Evolutionary conservation across 345 rosid genomes (phyloP), one percentile per base, ranked within the genome.

Genomic region (Arabidopsis arenosa): DNA sequence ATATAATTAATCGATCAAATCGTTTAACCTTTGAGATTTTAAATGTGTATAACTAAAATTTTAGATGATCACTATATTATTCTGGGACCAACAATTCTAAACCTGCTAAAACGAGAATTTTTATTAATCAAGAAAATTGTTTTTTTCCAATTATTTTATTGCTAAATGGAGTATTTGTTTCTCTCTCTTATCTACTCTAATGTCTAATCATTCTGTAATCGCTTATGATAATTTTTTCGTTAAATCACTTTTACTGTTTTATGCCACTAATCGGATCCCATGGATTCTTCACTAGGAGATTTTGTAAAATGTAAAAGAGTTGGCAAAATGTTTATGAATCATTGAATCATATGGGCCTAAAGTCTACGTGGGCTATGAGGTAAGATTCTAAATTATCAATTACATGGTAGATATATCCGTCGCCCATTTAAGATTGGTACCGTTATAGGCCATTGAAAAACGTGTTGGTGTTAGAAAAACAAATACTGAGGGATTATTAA

Each of bases 371-470:
- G 59, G 48, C 57, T n/a, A 37, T 23, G 1, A 48, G 28, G 21
- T 36, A 3, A 36, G 48, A 47, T 36, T 37, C 30, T 6, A 11
- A 49, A 49, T 37, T n/a, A 60, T 15, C 21, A 37, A 15, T n/a
- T 33, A 45, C 36, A 7, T n/a, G 1, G 15, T 45, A 4, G 18
- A 37, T 26, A 10, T 39, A 26, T n/a, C 37, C 0, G 15, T 41
- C 23, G 60, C 41, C 67, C 52, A 40, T 72, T 61, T n/a, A 61
- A n/a, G 60, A 13, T 61, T 23, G 1, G 58, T 60, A 49, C 54
- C 15, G 23, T 67, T 21, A 21, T 70, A 28, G 49, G 26, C 66
- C 26, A 70, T 14, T n/a, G 2, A n/a, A 60, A 48, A 39, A 1
- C 13, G 39, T 14, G 30, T 2, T 28, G 30, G 28, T 18, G 21